Percentiles rank a stretch among this genome's conserved stretches.
Evolutionary conservation across 345 rosid genomes (phyloP).

Genomic region (Firmiana major): DNA sequence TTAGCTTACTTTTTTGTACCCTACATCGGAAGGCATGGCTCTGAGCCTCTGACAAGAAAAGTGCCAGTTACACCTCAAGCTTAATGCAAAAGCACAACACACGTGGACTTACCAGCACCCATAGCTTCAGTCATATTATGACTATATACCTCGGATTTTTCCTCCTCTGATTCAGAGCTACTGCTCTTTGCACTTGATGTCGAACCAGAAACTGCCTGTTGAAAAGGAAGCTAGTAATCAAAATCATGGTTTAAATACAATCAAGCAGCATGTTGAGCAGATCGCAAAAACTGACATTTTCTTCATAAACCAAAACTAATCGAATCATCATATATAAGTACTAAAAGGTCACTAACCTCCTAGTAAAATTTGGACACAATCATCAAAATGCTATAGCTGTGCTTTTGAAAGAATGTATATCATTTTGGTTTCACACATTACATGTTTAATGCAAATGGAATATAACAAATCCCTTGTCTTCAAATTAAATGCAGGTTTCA

Average conservation of each 20-base stretch:
- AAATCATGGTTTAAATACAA: not conserved
- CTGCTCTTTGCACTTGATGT: conserved; percentile 52
- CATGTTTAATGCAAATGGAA: not conserved
- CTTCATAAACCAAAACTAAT: not conserved
- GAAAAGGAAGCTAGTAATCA: conserved; percentile 3
- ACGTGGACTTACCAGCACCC: conserved; percentile 78
- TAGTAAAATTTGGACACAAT: not conserved
- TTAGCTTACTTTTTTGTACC: not conserved
- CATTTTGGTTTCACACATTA: not conserved
- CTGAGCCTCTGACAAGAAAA: not conserved
- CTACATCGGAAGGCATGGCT: not conserved
- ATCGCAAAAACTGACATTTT: not conserved
- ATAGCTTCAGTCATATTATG: conserved; percentile 93
- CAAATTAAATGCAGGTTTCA: not conserved
- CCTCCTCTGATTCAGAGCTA: conserved; percentile 44
- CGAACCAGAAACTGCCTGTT: conserved; percentile 67
- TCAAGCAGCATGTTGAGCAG: not conserved
- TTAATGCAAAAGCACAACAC: not conserved
- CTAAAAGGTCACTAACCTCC: not conserved
- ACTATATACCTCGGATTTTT: conserved; percentile 73
- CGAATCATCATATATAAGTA: not conserved
- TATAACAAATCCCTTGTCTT: not conserved
- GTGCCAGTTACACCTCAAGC: not conserved
- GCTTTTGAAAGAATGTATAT: not conserved
- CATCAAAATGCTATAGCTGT: not conserved